Evolutionary conservation across 306 rosid species (phyloP), one percentile per base, ranked within the genome.

Genomic region (Alnus glutinosa): DNA sequence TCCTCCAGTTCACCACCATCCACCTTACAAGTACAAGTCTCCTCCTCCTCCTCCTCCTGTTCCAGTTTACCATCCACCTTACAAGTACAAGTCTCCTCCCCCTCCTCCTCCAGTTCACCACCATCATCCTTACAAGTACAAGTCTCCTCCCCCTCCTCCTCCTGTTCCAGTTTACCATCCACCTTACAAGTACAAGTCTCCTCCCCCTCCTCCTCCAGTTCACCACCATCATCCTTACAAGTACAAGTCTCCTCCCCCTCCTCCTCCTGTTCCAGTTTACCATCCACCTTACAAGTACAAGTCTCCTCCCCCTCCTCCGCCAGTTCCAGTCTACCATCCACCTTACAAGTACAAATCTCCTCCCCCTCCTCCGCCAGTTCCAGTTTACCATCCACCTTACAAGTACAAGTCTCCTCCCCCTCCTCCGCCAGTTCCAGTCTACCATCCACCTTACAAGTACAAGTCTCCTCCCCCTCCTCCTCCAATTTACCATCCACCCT

Each of bases 381-480:
- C 32, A 7, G 4, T 7, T 7, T 6, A 48, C 10, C 51, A 7
- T 0, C 79, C 79, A 0, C 46, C 28, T 12, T 75, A 75, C 49
- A 47, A 76, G 59, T 76, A 76, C 28, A 76, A 76, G 34, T 76
- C 79, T 44, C 79, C 79, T 0, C 79, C 79, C 0, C 79, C 79
- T 9, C 79, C 78, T 0, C 37, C 51, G 28, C 28, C 28, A 23
- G 28, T 23, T 2, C 70, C 70, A 7, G 18, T 36, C 9, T 55
- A 55, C 62, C 23, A 57, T 8, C 66, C 64, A 9, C 34, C 32
- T 1, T n/a, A 57, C 11, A 9, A 6, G 32, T 70, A 70, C 36
- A 9, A 70, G 37, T 70, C 74, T 28, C 74, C 74, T n/a, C 83
- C 83, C 52, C 88, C 84, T 2, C 74, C 84, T 19, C 86, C 87